These are phyloP conservation scores for Colletotrichum shisoi DNA, from an alignment of 2,329 filamentous ascomycete species.

Conservation along the genomic window DNA sequence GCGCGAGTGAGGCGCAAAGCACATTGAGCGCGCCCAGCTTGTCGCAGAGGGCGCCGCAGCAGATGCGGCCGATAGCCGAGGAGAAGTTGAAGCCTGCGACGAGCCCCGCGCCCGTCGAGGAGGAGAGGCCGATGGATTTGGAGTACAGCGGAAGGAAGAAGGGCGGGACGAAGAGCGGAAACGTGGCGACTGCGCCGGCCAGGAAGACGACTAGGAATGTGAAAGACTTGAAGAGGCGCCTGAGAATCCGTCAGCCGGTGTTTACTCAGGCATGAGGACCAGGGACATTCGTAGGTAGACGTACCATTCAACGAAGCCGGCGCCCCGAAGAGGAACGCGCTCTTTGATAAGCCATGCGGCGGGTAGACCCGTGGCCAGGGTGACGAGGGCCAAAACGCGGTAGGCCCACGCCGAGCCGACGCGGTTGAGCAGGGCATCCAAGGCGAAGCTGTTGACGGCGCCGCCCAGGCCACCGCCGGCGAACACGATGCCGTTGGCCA, in stretches of 20 bases:
- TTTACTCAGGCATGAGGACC: background rate
- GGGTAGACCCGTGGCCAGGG: slow-evolving; percentile 62
- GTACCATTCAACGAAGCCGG: slow-evolving; percentile 60
- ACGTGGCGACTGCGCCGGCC: slow-evolving; percentile 63
- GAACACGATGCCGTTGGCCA: slow-evolving; percentile 64
- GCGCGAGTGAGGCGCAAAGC: slow-evolving; percentile 58
- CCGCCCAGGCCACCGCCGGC: slow-evolving; percentile 65
- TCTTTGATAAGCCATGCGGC: slow-evolving; percentile 63
- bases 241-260: slow-evolving; percentile 40
- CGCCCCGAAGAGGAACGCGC: slow-evolving; percentile 50
- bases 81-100: slow-evolving; percentile 69
- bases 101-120: slow-evolving; percentile 62
- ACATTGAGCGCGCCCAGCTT: slow-evolving; percentile 64
- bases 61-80: slow-evolving; percentile 65
- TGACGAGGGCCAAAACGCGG: slow-evolving; percentile 61
- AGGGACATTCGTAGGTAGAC: slow-evolving; percentile 26
- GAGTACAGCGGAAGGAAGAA: slow-evolving; percentile 68
- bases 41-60: slow-evolving; percentile 63
- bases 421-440: slow-evolving; percentile 57
- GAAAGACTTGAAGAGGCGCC: slow-evolving; percentile 60
- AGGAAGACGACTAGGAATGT: slow-evolving; percentile 63
- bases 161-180: slow-evolving; percentile 67
- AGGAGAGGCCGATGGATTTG: slow-evolving; percentile 61
- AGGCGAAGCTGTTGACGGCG: slow-evolving; percentile 59
- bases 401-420: slow-evolving; percentile 62